Evolutionary conservation across 306 rosid genomes (phyloP), one percentile per base, ranked within the genome.

Genomic region (Malus sylvestris): DNA sequence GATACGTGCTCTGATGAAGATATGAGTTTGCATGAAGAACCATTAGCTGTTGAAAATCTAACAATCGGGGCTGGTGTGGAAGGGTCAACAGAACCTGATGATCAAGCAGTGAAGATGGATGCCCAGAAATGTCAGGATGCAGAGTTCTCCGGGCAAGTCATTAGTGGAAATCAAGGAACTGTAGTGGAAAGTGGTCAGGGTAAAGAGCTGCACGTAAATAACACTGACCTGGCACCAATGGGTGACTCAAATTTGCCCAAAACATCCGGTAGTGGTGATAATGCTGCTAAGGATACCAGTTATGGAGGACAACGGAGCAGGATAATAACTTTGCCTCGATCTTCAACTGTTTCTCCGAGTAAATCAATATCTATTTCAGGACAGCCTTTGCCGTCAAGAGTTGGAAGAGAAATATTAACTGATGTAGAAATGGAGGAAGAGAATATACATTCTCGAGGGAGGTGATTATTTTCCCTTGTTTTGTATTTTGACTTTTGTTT

Each of bases 301-400:
- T 78, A 63, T 84, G 82, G 84, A 61, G 83, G 88, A 75, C 85
- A 84, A 59, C 89, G 86, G 75, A 88, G 94, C 77, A 86, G 96
- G 83, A 91, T 89, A 42, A 89, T 90, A 72, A 87, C 86, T 83
- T 80, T 90, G 77, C 87, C 94, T 30, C 85, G 84, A 60, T 88
- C 86, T 79, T 81, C 94, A 35, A 69, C 78, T 32, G 71, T 79
- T 51, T 86, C 93, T 58, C 95, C 96, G 69, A 49, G 81, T 81
- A 89, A 89, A 84, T 86, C 89, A 35, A 83, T 86, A 72, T 29
- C 93, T 22, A 65, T 86, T 46, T 64, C 87, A 6, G 88, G 85
- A 70, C 86, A 86, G 82, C 62, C 83, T 25, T 71, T 86, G 53
- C 77, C 86, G 29, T 81, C 87, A 73, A 85, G 81, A 72, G 76